Percentiles rank a stretch among this genome's conserved stretches.
These are phyloP conservation scores for Candida krabiensis DNA, from an alignment of 805 yeast genomes.

Conservation along the genomic window DNA sequence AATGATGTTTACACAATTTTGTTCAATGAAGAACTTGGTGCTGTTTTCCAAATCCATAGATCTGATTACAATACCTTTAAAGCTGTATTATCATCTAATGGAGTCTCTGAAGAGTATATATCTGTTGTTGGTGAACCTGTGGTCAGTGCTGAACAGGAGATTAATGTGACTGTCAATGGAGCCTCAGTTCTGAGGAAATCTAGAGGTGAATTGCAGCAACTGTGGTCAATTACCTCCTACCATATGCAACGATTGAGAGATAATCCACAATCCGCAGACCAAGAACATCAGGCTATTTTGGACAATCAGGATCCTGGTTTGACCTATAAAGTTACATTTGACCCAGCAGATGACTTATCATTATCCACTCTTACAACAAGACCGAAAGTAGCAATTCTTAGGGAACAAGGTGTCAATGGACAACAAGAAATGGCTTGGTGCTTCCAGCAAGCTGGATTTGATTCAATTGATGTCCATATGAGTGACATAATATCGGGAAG, in stretches of 20 bases:
- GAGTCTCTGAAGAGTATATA: slow-evolving; percentile 54
- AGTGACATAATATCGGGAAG: slow-evolving; percentile 79
- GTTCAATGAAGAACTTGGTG: slow-evolving; percentile 94
- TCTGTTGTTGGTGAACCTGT: slow-evolving; percentile 70
- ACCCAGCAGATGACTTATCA: slow-evolving; percentile 51
- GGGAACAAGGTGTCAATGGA: slow-evolving; percentile 99
- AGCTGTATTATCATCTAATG: slow-evolving; percentile 53
- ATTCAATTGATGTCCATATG: slow-evolving; percentile 95
- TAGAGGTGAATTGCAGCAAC: slow-evolving; percentile 72
- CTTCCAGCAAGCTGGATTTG: slow-evolving; percentile 93
- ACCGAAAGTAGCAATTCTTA: slow-evolving; percentile 92
- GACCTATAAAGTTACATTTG: slow-evolving; percentile 72
- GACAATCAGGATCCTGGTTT: slow-evolving; percentile 93
- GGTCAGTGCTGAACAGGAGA: slow-evolving; percentile 44
- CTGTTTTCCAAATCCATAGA: slow-evolving; percentile 82
- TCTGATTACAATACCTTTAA: slow-evolving; percentile 55
- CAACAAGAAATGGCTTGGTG: slow-evolving; percentile 99
- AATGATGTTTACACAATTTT: slow-evolving; percentile 51
- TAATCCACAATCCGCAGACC: slow-evolving; percentile 86
- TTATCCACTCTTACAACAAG: slow-evolving; percentile 38
- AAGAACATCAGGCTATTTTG: slow-evolving; percentile 71
- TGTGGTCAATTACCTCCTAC: slow-evolving; percentile 88
- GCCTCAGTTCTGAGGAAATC: slow-evolving; percentile 47
- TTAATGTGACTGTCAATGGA: slow-evolving; percentile 50
- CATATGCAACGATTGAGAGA: slow-evolving; percentile 90